Base-by-base conservation (phyloP, 768 basidiomycete species). In the Naganishia vaughanmartiniae region DNA sequence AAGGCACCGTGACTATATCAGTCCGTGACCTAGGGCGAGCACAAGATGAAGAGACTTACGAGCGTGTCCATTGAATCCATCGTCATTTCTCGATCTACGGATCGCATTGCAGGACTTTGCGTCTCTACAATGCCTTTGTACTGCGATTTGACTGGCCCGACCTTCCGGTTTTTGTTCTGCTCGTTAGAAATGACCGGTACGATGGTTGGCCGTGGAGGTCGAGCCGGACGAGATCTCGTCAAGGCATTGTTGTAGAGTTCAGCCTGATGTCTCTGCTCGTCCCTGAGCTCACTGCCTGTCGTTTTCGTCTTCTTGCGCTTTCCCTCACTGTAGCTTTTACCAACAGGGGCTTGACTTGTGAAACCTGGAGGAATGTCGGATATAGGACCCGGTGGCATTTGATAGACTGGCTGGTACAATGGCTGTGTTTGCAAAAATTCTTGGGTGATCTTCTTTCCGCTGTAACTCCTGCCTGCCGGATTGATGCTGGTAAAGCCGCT, bases 401-500 rank as follows among this genome's bases (percentile, higher is more conserved):
- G 17, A n/a, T 51, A 24, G 2, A 26, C 48, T 26, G 24, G 12
- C 21, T 24, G 48, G 7, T 7, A 24, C 48, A 26, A 51, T 4
- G 48, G n/a, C 21, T 51, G 48, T 51, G 48, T n/a, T 51, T 4
- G 6, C n/a, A 51, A n/a, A 51, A n/a, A 26, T 3, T 26, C 24
- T 28, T 42, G 24, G 10, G 26, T n/a, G 10, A 28, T 2, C 26
- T 63, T 63, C 42, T 63, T 63, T 4, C n/a, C 60, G 36, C 24
- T 63, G 24, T 14, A 46, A 36, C 60, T 42, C 24, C 60, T 42
- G 26, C 60, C 60, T 42, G n/a, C 36, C 9, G 60, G 60, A 30
- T 46, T 46, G n/a, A 63, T 26, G 46, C 60, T 63, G 39, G 60
- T 63, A n/a, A 45, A 63, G 1, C 60, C 60, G 1, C n/a, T 6